phyloP scores from a whole-genome alignment of 2,329 filamentous ascomycete genomes.

The Ophiocordyceps unilateralis region DNA sequence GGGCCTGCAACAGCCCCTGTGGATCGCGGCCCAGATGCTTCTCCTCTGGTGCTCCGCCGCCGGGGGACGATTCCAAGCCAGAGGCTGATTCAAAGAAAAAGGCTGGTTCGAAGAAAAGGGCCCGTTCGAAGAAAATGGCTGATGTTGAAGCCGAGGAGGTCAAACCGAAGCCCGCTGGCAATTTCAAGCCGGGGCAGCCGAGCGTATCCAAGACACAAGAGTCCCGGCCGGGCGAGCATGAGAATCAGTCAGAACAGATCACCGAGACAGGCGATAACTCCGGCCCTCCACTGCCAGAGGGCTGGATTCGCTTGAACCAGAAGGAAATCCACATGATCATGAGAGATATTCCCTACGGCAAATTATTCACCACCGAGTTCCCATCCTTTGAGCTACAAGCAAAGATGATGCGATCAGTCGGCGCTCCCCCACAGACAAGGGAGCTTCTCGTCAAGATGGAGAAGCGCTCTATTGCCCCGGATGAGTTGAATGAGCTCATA shows the following conservation, averaged over 20 bases:
- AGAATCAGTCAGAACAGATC: background rate
- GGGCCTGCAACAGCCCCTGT: conserved; percentile 15
- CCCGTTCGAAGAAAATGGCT: background rate
- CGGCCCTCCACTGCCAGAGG: conserved; percentile 22
- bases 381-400: conserved; percentile 11
- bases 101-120: background rate
- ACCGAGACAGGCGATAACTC: too few relatives aligned
- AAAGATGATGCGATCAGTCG: background rate
- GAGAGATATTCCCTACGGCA: conserved; percentile 41
- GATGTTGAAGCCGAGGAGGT: conserved; percentile 5
- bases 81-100: conserved; percentile 14
- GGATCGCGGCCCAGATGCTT: conserved; percentile 18
- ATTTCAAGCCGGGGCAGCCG: conserved; percentile 10
- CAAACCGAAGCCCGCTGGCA: conserved; percentile 4
- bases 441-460: background rate
- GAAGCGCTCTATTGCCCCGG: too few relatives aligned
- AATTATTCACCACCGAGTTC: conserved; percentile 49
- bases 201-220: background rate
- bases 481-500: background rate
- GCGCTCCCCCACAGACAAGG: background rate
- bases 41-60: conserved; percentile 13
- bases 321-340: conserved; percentile 35
- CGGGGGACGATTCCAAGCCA: conserved; percentile 13
- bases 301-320: conserved; percentile 28
- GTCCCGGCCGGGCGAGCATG: background rate